These are phyloP conservation scores for Microbotryum violaceum DNA, from an alignment of 1,284 basidiomycete genomes.

Conservation along the genomic window DNA sequence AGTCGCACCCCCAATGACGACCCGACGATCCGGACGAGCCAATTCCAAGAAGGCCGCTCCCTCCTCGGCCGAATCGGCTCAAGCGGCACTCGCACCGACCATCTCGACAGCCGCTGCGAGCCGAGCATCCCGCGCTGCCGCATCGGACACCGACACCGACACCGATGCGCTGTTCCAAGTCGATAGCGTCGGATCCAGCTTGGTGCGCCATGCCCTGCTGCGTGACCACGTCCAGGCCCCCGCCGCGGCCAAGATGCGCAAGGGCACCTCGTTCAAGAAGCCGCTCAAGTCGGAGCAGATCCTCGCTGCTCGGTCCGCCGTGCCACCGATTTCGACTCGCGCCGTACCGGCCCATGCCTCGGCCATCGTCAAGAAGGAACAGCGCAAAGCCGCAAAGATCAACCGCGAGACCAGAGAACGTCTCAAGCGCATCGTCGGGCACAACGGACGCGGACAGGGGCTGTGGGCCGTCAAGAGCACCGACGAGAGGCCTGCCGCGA, in stretches of 20 bases:
- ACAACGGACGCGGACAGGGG: constrained; percentile 56
- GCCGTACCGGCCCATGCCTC: constrained; percentile 15
- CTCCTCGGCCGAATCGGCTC: neutral
- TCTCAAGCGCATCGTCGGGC: constrained; percentile 64
- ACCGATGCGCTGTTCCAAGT: constrained; percentile 21
- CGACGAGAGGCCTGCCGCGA: constrained; percentile 43
- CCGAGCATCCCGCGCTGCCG: neutral
- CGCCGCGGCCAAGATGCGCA: constrained; percentile 18
- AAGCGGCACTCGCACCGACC: neutral
- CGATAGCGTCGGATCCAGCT: constrained; percentile 20
- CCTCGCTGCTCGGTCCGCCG: constrained; percentile 70
- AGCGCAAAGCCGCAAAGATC: constrained; percentile 66
- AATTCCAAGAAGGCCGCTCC: constrained; percentile 25
- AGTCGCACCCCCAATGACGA: neutral
- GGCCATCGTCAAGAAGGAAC: constrained; percentile 41
- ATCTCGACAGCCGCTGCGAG: neutral
- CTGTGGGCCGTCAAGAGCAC: constrained; percentile 55
- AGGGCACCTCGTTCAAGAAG: constrained; percentile 38
- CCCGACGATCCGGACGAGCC: constrained; percentile 4
- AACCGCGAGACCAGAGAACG: constrained; percentile 77
- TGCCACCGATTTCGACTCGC: constrained; percentile 53
- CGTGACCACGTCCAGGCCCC: constrained; percentile 10
- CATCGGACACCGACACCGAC: neutral
- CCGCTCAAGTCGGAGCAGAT: constrained; percentile 71
- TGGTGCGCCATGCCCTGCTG: constrained; percentile 19